phyloP scores from a whole-genome alignment of 306 rosid genomes.

The Cucumis hystrix region DNA sequence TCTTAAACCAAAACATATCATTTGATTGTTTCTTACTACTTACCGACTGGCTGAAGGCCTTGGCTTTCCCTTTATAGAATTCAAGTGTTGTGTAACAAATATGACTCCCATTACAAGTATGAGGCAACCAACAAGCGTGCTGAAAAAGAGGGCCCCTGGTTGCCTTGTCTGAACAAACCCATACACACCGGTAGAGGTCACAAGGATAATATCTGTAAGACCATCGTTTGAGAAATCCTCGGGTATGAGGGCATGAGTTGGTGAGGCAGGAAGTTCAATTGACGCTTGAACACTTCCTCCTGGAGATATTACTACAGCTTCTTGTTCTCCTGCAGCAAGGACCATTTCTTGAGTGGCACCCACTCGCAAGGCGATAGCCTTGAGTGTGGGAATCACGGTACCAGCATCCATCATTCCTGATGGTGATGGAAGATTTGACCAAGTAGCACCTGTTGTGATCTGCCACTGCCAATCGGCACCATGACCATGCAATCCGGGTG shows the following conservation, averaged over 20 bases:
- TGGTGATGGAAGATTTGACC: constrained; percentile 97
- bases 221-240: constrained; percentile 98
- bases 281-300: constrained; percentile 65
- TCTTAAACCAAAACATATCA: background rate
- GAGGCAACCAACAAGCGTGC: constrained; percentile 89
- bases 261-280: constrained; percentile 71
- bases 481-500: constrained; percentile 90
- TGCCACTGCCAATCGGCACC: constrained; percentile 96
- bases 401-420: constrained; percentile 91
- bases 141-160: constrained; percentile 95
- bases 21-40: constrained; percentile 20
- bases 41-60: constrained; percentile 49
- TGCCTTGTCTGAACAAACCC: constrained; percentile 95
- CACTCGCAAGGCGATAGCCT: constrained; percentile 54
- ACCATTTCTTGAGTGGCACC: constrained; percentile 56
- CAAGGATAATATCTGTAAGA: constrained; percentile 75
- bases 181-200: constrained; percentile 71
- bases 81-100: constrained; percentile 83
- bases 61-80: constrained; percentile 73
- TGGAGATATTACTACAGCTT: constrained; percentile 75
- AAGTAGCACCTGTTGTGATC: constrained; percentile 66
- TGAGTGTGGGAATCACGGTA: constrained; percentile 65
- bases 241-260: constrained; percentile 60
- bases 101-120: constrained; percentile 82
- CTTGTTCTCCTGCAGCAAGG: constrained; percentile 98